Base-by-base conservation (phyloP, 768 basidiomycete genomes). In the Sarcomyxa edulis region DNA sequence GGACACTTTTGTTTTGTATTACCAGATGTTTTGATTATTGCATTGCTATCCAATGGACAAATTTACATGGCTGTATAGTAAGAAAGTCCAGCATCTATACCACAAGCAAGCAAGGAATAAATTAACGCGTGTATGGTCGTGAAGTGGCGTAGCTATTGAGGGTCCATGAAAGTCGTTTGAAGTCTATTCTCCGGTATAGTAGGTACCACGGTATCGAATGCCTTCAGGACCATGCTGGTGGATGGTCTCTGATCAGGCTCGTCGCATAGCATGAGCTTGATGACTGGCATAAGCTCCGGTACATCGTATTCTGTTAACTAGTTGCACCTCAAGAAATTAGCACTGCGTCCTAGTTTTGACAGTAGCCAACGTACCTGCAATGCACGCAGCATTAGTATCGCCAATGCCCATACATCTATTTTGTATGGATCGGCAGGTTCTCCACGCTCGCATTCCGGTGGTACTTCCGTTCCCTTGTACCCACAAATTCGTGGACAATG, bases 391-490 rank as follows among this genome's bases (percentile, higher is more conserved):
- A 87, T 73, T 3, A 85, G 64, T 11, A 82, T 62, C 14, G 68
- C 85, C 21, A 85, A 57, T 10, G 81, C 80, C 80, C 83, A 88
- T 2, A 87, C 70, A 50, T 88, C 84, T 6, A 83, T 61, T 59
- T 83, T 84, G 53, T 74, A 86, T 4, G 83, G 78, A 54, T 84
- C 72, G 26, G 55, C 50, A 35, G 51, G 54, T 30, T 66, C 69
- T 14, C 68, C 71, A 15, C 55, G 51, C 48, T 79, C 83, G 34
- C 74, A 72, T 55, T 88, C 85, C 9, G 84, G 84, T 14, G 85
- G 81, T 8, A 80, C 50, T 42, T 87, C 85, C 14, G 84, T 82
- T 15, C 75, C 74, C 10, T 75, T 68, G 50, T 65, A 66, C 30
- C 62, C 60, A 43, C 53, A 55, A 14, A 80, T 56, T 19, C 60